Conservation (phyloP, 352 stramenopile genomes). For the Pythium volutum region DNA sequence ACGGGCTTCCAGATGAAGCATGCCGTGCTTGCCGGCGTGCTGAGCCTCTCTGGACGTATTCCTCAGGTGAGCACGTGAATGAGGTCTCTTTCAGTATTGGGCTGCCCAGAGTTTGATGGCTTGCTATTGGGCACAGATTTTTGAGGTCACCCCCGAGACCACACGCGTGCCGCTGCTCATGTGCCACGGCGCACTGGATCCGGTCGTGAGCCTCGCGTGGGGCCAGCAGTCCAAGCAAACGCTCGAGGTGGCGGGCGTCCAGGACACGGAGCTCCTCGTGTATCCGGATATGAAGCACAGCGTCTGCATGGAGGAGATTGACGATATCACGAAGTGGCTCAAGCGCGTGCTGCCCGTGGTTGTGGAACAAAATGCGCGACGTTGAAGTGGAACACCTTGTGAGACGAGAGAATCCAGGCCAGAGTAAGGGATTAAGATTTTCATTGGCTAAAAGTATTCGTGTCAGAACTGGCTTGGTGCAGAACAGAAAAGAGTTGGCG, state of each 20-base stretch:
- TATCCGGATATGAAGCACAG: slow-evolving; percentile 67
- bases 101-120: background rate
- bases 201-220: slow-evolving; percentile 56
- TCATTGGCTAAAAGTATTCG: too few species aligned
- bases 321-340: background rate
- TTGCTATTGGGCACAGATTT: slow-evolving; percentile 25
- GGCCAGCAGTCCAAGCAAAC: slow-evolving; percentile 54
- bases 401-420: too few species aligned
- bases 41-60: slow-evolving; percentile 81
- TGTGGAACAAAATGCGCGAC: too few species aligned
- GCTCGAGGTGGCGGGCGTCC: slow-evolving; percentile 42
- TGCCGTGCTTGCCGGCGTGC: slow-evolving; percentile 51
- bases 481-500: too few species aligned
- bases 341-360: background rate
- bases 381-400: too few species aligned
- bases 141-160: slow-evolving; percentile 41
- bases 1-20: slow-evolving; percentile 59
- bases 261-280: slow-evolving; percentile 54
- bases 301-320: slow-evolving; percentile 19
- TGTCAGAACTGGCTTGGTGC: too few species aligned
- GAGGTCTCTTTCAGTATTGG: background rate
- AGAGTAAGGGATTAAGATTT: too few species aligned
- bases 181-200: slow-evolving; percentile 68
- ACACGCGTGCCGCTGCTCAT: slow-evolving; percentile 67
- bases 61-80: slow-evolving; percentile 27